These are phyloP conservation scores for Sporodiniella umbellata DNA, from an alignment of 371 early-diverging fungal genomes.

Conservation along the genomic window DNA sequence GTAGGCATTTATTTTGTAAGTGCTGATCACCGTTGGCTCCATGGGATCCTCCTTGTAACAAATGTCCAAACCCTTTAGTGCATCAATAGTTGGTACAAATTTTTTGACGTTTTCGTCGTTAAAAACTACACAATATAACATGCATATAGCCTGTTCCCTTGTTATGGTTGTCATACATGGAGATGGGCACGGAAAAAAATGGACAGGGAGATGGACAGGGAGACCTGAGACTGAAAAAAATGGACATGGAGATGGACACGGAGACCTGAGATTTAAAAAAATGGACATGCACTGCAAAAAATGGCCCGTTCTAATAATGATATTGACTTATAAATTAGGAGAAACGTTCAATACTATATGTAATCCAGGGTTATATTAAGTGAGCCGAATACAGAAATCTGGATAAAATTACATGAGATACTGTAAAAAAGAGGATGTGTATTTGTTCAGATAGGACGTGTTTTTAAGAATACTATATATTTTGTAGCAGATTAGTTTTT, in stretches of 20 bases:
- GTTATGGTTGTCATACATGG: conserved; percentile 10
- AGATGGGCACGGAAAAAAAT: neutral
- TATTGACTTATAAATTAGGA: no score
- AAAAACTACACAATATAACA: conserved; percentile 3
- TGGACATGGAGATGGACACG: conserved; percentile 1
- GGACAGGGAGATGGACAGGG: neutral
- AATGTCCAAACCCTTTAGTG: conserved; percentile 13
- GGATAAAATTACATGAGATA: no score
- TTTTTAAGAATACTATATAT: no score
- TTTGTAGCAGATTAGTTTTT: no score
- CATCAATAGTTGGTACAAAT: conserved; percentile 1
- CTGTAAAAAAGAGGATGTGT: no score
- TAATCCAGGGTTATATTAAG: no score
- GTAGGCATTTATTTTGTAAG: conserved; percentile 14
- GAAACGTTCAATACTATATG: no score
- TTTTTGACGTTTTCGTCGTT: conserved; percentile 12
- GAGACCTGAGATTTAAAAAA: conserved; percentile 2
- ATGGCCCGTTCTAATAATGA: no score
- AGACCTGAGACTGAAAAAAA: no score
- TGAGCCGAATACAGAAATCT: no score
- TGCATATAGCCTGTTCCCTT: conserved; percentile 6
- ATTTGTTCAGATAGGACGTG: no score
- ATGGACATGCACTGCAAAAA: no score
- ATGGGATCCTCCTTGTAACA: conserved; percentile 25
- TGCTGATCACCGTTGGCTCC: neutral